phyloP scores from a whole-genome alignment of 371 early-diverging fungal species.

The Chytridiales sp. region DNA sequence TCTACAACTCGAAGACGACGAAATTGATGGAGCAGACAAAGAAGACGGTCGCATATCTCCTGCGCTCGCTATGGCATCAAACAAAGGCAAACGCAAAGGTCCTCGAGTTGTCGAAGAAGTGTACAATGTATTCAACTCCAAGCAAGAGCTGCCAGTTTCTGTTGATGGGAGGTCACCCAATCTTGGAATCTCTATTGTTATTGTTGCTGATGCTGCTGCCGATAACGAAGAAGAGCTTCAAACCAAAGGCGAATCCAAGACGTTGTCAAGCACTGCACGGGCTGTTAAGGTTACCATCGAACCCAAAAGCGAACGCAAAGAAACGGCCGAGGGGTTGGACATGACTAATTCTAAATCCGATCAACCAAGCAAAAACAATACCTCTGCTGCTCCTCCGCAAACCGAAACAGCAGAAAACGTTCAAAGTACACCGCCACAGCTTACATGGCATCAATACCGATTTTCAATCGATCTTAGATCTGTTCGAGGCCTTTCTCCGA shows the following conservation, averaged over 20 bases:
- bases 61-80: slow-evolving; percentile 7
- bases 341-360: not conserved
- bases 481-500: slow-evolving; percentile 26
- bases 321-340: too few relatives aligned
- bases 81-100: not conserved
- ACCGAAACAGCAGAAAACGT: not conserved
- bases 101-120: slow-evolving; percentile 31
- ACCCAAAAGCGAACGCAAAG: too few relatives aligned
- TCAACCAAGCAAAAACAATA: slow-evolving; percentile 5
- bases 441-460: slow-evolving; percentile 48
- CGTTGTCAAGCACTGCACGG: too few relatives aligned
- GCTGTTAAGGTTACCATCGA: too few relatives aligned
- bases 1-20: not conserved
- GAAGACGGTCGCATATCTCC: not conserved
- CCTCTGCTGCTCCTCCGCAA: not conserved
- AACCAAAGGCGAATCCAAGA: not conserved
- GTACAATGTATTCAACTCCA: slow-evolving; percentile 28
- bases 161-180: slow-evolving; percentile 27
- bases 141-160: slow-evolving; percentile 37
- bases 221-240: not conserved
- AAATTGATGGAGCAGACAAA: slow-evolving; percentile 2
- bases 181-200: slow-evolving; percentile 36
- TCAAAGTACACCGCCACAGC: not conserved
- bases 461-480: slow-evolving; percentile 52
- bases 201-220: slow-evolving; percentile 2